Base-by-base conservation (phyloP, 139 green algal genomes). In the Volvox africanus region DNA sequence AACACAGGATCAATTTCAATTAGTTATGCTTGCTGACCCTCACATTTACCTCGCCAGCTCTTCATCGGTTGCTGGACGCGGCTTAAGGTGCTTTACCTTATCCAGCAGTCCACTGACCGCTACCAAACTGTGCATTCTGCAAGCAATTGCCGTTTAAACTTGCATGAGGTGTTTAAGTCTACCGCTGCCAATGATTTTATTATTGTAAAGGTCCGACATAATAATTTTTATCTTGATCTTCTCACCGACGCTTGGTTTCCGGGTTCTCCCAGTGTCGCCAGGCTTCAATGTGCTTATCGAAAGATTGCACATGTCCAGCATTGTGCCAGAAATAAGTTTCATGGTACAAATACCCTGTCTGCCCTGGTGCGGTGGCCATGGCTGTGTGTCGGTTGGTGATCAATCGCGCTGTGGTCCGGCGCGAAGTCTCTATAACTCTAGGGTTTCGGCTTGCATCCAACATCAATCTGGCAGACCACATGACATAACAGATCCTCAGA, bases 211-310 rank as follows among this genome's bases (percentile, higher is more conserved):
- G n/a, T n/a, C n/a, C n/a, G n/a, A n/a, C n/a, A n/a, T n/a, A n/a
- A n/a, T n/a, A n/a, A n/a, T n/a, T n/a, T n/a, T n/a, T n/a, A n/a
- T n/a, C n/a, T 73, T 11, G 12, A 73, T 73, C 2, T 30, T 1
- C 55, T 61, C 1, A 77, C 26, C 94, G 55, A 1, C 94, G 89
- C 81, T 96, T 96, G 1, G 93, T 96, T 75, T 96, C 93, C 0
- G 88, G 65, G 62, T 95, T 87, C 85, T 96, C 94, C 82, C 89
- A 92, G 88, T 96, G 92, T 6, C 69, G 32, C 30, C 82, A 92
- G 1, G 93, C 84, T 77, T 96, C 91, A 14, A 94, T 87, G 32
- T 55, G 24, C 33, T 86, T 36, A 3, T 16, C 24, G 24, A 86
- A 80, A 6, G 22, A 86, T 28, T 91, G 87, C 1, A 91, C 33